Evolutionary conservation across 148 eudicot genomes (phyloP).

Genomic region (Linanthus parryae): DNA sequence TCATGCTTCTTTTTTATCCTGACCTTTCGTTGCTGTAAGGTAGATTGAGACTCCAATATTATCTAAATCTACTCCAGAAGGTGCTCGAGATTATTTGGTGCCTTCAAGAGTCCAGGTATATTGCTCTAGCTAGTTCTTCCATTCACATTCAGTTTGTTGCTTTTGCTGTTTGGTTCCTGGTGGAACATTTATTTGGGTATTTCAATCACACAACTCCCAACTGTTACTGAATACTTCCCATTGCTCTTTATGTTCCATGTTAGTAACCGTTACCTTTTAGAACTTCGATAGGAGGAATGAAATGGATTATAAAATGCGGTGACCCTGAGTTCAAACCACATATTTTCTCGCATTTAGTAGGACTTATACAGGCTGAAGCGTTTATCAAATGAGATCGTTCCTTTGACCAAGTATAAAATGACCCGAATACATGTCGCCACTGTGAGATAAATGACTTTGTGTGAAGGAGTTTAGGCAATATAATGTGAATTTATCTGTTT

Average conservation of each 20-base stretch:
- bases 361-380: too few species aligned
- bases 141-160: not conserved
- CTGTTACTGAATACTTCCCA: not conserved
- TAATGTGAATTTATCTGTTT: not conserved
- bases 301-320: not conserved
- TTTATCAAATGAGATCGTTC: too few species aligned
- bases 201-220: too few species aligned
- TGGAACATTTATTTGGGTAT: not conserved
- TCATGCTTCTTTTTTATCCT: conserved; percentile 24
- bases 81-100: conserved; percentile 98
- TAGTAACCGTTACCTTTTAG: not conserved
- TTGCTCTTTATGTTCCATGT: not conserved
- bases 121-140: not conserved
- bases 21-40: conserved; percentile 63
- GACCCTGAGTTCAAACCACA: too few species aligned
- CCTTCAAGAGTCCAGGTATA: conserved; percentile 99
- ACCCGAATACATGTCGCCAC: too few species aligned
- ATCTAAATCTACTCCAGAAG: conserved; percentile 96
- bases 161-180: not conserved
- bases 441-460: too few species aligned
- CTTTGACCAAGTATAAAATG: too few species aligned
- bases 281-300: not conserved
- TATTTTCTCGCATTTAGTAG: too few species aligned
- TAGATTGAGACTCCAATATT: conserved; percentile 99
- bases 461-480: too few species aligned